Conservation (phyloP, 2,329 filamentous ascomycete species). For the Chrysosporium keratinophilum region DNA sequence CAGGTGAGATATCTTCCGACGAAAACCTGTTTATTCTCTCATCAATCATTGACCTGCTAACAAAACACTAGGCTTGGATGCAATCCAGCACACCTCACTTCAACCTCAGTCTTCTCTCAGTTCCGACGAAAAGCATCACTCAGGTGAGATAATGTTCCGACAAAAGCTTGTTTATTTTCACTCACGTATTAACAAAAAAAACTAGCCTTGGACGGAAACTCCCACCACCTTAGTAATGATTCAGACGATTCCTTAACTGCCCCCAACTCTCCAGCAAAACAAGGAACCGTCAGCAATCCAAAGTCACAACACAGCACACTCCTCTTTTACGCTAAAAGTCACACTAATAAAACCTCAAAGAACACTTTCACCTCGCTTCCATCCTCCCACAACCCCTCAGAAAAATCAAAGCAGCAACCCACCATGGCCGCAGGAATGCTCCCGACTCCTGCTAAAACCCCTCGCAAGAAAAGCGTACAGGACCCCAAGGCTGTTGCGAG, state of each 20-base stretch:
- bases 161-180: conserved; percentile 6
- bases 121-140: conserved; percentile 8
- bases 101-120: conserved; percentile 20
- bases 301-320: conserved; percentile 5
- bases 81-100: conserved; percentile 23
- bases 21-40: no score
- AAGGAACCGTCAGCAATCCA: background rate
- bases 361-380: conserved; percentile 20
- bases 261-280: conserved; percentile 20
- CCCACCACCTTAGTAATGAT: conserved; percentile 18
- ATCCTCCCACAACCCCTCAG: conserved; percentile 17
- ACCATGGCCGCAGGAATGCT: conserved; percentile 40
- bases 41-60: no score
- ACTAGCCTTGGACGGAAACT: conserved; percentile 16
- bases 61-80: no score
- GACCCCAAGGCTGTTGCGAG: conserved; percentile 43
- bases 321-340: conserved; percentile 9
- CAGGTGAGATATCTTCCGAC: no score
- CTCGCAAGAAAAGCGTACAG: conserved; percentile 43
- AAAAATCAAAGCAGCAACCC: conserved; percentile 20
- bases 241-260: conserved; percentile 22
- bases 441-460: conserved; percentile 53
- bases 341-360: conserved; percentile 13
- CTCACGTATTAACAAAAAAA: no score
- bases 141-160: background rate